Conservation (phyloP, 805 yeast genomes). For the Candida yuanshanica region DNA sequence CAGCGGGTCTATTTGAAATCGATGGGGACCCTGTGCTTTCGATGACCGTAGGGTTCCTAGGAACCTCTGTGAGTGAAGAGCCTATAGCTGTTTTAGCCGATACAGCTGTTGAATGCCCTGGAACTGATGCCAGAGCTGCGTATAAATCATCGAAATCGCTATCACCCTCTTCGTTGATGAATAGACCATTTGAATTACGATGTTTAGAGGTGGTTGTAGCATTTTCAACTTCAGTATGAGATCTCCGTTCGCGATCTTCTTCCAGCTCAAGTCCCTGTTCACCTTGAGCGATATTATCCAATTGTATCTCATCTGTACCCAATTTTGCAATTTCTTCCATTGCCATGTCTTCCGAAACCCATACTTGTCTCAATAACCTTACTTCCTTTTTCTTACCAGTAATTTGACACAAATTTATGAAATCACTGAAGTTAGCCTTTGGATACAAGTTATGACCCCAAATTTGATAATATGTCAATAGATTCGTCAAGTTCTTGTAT, state of each 20-base stretch:
- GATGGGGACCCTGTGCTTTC: too few relatives aligned
- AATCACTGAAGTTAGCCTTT: conserved; percentile 70
- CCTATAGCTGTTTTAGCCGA: neutral
- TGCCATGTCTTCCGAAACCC: conserved; percentile 34
- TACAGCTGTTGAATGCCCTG: neutral
- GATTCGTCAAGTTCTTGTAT: conserved; percentile 40
- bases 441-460: conserved; percentile 80
- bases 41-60: too few relatives aligned
- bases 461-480: conserved; percentile 55
- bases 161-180: conserved; percentile 3
- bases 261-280: conserved; percentile 2
- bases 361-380: conserved; percentile 35
- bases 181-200: conserved; percentile 4
- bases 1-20: neutral
- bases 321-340: conserved; percentile 2
- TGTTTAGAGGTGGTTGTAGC: neutral
- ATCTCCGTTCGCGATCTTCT: too few relatives aligned
- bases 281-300: neutral
- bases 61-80: too few relatives aligned
- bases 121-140: conserved; percentile 17
- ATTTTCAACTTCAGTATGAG: too few relatives aligned
- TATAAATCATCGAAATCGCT: conserved; percentile 22
- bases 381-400: conserved; percentile 41
- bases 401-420: conserved; percentile 46
- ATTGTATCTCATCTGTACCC: neutral